Evolutionary conservation across 2,329 filamentous ascomycete genomes (phyloP).

Genomic region (Talaromyces sp.): DNA sequence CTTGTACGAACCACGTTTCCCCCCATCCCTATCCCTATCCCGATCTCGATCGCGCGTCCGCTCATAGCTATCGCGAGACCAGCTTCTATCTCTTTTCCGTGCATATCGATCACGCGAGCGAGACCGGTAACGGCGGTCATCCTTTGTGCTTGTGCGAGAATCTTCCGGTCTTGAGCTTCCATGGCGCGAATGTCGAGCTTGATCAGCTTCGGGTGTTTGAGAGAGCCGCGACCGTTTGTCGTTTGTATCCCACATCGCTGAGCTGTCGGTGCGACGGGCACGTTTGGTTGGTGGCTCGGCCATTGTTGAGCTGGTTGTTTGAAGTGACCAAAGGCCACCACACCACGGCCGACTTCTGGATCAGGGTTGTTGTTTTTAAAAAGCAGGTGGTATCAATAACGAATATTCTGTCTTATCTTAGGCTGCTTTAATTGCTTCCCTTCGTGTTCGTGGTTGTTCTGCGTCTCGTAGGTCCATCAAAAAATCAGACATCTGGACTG

Average conservation of each 20-base stretch:
- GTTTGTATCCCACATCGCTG: conserved; percentile 59
- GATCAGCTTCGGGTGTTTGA: conserved; percentile 29
- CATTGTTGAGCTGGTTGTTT: conserved; percentile 40
- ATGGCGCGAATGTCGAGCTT: conserved; percentile 39
- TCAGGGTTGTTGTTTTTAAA: background rate
- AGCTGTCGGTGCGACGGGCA: conserved; percentile 56
- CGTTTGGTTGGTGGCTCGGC: conserved; percentile 55
- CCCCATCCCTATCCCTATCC: conserved; percentile 33
- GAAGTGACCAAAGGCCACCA: background rate
- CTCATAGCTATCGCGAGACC: conserved; percentile 42
- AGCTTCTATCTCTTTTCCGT: conserved; percentile 44
- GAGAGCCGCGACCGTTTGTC: conserved; percentile 32
- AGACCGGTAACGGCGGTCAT: conserved; percentile 43
- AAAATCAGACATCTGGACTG: background rate
- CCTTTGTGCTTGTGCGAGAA: conserved; percentile 36
- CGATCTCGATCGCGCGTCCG: conserved; percentile 24
- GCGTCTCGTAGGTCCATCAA: background rate
- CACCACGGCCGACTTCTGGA: background rate
- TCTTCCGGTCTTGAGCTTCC: conserved; percentile 29
- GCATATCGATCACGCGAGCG: conserved; percentile 42
- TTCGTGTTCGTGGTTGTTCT: background rate
- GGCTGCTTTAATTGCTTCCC: background rate
- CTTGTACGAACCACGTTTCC: conserved; percentile 34
- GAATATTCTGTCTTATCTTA: background rate
- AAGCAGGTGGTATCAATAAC: no score